phyloP scores from a whole-genome alignment of 768 basidiomycete species.

The Coprinopsis sp. region DNA sequence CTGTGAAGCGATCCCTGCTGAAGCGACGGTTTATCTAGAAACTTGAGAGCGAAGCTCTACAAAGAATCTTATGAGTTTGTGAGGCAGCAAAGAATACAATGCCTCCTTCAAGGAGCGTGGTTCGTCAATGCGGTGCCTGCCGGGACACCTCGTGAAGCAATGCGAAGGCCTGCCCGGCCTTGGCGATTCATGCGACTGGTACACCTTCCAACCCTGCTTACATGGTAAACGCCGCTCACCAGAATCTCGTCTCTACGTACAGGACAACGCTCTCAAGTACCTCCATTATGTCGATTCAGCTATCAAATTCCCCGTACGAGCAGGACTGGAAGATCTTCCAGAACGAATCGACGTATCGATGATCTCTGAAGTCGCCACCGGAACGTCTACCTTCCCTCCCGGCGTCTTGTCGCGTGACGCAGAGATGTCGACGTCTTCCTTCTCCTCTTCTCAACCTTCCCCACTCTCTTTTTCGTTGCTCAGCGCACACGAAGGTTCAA shows the following conservation, averaged over 20 bases:
- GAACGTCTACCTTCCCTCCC: conserved; percentile 66
- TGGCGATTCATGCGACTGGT: conserved; percentile 91
- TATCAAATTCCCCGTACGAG: conserved; percentile 72
- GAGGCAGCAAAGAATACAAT: conserved; percentile 82
- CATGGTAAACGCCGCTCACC: background rate
- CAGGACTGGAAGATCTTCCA: conserved; percentile 81
- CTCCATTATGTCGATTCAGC: conserved; percentile 84
- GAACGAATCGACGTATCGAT: conserved; percentile 78
- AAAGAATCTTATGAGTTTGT: conserved; percentile 91
- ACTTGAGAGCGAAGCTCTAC: conserved; percentile 78
- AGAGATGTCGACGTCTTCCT: conserved; percentile 51
- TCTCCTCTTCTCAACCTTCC: conserved; percentile 38
- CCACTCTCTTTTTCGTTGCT: conserved; percentile 76
- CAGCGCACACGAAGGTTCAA: conserved; percentile 60
- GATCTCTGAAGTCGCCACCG: conserved; percentile 76
- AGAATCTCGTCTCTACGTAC: conserved; percentile 4
- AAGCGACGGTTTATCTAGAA: conserved; percentile 40
- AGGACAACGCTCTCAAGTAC: conserved; percentile 77
- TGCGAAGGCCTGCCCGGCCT: conserved; percentile 55
- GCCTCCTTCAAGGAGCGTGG: conserved; percentile 87
- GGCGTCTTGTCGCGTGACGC: conserved; percentile 58
- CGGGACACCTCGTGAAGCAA: conserved; percentile 39
- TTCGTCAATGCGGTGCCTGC: conserved; percentile 76
- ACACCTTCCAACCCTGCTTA: conserved; percentile 14
- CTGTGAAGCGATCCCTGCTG: conserved; percentile 3